Evolutionary conservation across 2,329 filamentous ascomycete genomes (phyloP).

Genomic region (Cadophora malorum): DNA sequence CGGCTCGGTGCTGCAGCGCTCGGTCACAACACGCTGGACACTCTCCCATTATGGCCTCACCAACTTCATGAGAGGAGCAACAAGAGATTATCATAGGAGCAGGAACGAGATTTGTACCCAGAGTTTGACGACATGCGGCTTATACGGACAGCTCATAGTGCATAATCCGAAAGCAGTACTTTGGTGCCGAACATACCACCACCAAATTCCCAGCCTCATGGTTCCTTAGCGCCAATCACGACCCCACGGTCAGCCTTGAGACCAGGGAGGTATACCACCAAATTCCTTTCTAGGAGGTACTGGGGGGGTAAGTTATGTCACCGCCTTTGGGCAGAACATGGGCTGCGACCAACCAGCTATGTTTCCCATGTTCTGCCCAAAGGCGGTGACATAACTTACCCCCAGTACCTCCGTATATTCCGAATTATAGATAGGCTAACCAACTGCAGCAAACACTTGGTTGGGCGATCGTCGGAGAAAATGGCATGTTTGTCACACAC

Average conservation of each 20-base stretch:
- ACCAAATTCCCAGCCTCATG: neutral
- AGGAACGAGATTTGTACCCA: neutral
- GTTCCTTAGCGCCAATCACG: neutral
- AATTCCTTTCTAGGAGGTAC: too few relatives aligned
- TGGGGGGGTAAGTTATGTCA: too few relatives aligned
- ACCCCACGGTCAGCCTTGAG: neutral
- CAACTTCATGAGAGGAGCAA: neutral
- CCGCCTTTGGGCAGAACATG: too few relatives aligned
- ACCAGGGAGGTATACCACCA: neutral
- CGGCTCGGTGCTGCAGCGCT: constrained; percentile 9
- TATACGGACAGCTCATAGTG: constrained; percentile 11
- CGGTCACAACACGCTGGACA: constrained; percentile 7
- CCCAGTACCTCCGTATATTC: too few relatives aligned
- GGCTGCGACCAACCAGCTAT: too few relatives aligned
- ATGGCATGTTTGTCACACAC: neutral
- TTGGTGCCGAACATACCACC: neutral
- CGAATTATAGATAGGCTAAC: neutral
- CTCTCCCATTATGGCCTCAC: constrained; percentile 3
- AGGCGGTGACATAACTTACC: too few relatives aligned
- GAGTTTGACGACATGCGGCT: constrained; percentile 1
- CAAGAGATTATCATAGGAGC: constrained; percentile 12
- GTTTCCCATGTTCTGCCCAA: too few relatives aligned
- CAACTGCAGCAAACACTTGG: neutral
- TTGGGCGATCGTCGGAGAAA: neutral
- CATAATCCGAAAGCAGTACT: neutral